These are phyloP conservation scores for Pseudogymnoascus sp. DNA, from an alignment of 2,329 filamentous ascomycete genomes.

Conservation along the genomic window DNA sequence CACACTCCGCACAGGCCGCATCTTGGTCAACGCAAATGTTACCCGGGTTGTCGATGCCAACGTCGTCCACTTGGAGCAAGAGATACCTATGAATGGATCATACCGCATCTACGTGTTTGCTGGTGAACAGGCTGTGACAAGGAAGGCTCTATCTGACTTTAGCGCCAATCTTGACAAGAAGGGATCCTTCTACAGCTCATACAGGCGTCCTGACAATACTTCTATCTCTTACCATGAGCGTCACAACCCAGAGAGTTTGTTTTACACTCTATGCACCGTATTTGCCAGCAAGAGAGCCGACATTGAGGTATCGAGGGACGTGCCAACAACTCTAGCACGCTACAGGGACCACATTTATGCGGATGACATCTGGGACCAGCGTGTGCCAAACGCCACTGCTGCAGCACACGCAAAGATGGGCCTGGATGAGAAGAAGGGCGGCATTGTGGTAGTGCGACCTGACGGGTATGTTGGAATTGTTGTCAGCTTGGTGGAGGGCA, in stretches of 20 bases:
- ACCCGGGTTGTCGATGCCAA: constrained; percentile 85
- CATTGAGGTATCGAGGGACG: constrained; percentile 65
- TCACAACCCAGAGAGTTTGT: constrained; percentile 76
- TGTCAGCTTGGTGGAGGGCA: constrained; percentile 65
- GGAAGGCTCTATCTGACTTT: constrained; percentile 62
- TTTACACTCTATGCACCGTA: constrained; percentile 73
- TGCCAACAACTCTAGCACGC: constrained; percentile 63
- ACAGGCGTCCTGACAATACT: constrained; percentile 53
- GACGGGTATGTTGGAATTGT: constrained; percentile 83
- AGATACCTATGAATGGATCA: constrained; percentile 79
- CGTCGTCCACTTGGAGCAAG: constrained; percentile 82
- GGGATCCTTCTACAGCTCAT: constrained; percentile 65
- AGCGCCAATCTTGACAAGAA: constrained; percentile 56
- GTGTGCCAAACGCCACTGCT: constrained; percentile 61
- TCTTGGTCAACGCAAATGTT: constrained; percentile 72
- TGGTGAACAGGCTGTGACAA: constrained; percentile 55
- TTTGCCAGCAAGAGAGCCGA: constrained; percentile 60
- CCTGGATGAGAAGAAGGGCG: constrained; percentile 63
- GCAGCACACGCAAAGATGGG: constrained; percentile 85
- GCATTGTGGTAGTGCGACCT: constrained; percentile 75
- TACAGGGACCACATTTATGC: constrained; percentile 82
- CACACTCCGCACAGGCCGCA: constrained; percentile 64
- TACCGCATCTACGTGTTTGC: constrained; percentile 83
- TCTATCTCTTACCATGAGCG: constrained; percentile 67
- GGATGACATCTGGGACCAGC: constrained; percentile 69